Evolutionary conservation across 2,329 filamentous ascomycete genomes (phyloP).

Genomic region (Macrophomina tecta): DNA sequence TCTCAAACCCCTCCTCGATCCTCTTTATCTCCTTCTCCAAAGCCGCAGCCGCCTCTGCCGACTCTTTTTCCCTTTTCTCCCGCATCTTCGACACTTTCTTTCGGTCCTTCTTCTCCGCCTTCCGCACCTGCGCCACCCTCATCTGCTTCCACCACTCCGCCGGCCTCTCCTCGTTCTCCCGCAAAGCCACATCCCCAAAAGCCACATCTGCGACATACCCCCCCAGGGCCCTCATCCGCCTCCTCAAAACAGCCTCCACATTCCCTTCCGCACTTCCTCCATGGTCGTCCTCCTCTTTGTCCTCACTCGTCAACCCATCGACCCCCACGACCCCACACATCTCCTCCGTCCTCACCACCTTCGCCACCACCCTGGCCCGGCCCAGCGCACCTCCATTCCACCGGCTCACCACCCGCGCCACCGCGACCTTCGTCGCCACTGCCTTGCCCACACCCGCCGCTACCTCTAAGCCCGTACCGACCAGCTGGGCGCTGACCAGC

Average conservation of each 20-base stretch:
- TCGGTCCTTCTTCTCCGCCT: background rate
- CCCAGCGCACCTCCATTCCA: background rate
- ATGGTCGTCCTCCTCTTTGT: background rate
- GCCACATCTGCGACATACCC: background rate
- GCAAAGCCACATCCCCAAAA: background rate
- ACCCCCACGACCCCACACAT: background rate
- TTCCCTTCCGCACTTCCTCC: background rate
- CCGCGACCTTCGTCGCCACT: background rate
- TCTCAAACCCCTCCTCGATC: background rate
- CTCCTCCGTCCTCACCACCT: background rate
- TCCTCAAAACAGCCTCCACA: background rate
- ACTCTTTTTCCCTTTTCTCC: background rate
- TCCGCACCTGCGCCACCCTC: background rate
- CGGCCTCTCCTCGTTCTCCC: background rate
- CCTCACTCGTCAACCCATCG: background rate
- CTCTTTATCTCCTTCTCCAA: background rate
- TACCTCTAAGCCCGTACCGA: background rate
- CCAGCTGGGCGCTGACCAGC: background rate
- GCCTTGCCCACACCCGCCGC: background rate
- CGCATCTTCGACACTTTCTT: background rate
- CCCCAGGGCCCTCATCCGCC: background rate
- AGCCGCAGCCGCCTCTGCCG: background rate
- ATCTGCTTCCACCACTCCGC: background rate
- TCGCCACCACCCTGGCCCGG: background rate
- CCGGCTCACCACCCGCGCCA: background rate